phyloP scores from a whole-genome alignment of 306 rosid genomes.

The Boehmeria nivea region DNA sequence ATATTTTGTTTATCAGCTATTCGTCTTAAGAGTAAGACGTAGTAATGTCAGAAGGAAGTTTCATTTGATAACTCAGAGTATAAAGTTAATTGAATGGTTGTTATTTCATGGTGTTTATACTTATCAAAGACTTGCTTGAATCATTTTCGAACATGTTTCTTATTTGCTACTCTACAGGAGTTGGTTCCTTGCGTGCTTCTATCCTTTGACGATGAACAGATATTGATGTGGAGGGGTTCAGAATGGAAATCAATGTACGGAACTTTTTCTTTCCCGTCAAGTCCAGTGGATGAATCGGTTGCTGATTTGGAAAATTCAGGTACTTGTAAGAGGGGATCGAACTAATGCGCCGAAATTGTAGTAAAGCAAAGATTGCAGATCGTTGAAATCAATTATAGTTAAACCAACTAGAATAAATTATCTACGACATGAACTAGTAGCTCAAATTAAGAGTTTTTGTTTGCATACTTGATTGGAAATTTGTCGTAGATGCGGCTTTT shows the following conservation, averaged over 20 bases:
- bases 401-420: too few relatives aligned
- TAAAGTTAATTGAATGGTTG: too few relatives aligned
- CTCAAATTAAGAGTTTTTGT: too few relatives aligned
- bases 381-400: background rate
- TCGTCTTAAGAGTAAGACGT: background rate
- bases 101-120: background rate
- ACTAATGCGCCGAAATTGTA: too few relatives aligned
- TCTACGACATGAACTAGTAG: too few relatives aligned
- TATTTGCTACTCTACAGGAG: constrained; percentile 39
- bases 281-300: constrained; percentile 22
- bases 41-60: too few relatives aligned
- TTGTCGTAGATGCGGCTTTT: background rate
- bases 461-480: too few relatives aligned
- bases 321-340: constrained; percentile 23
- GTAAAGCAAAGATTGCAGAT: too few relatives aligned
- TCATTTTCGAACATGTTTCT: constrained; percentile 21
- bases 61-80: too few relatives aligned
- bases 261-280: constrained; percentile 30
- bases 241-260: constrained; percentile 62
- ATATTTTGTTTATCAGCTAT: constrained; percentile 6
- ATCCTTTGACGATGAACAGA: constrained; percentile 81
- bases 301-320: constrained; percentile 36
- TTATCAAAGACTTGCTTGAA: constrained; percentile 12
- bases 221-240: constrained; percentile 83
- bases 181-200: constrained; percentile 92